A percentile compares a stretch with the other conserved stretches of the same genome.
These are phyloP conservation scores for Penicillium frequentans DNA, from an alignment of 2,329 filamentous ascomycete genomes.

Conservation along the genomic window DNA sequence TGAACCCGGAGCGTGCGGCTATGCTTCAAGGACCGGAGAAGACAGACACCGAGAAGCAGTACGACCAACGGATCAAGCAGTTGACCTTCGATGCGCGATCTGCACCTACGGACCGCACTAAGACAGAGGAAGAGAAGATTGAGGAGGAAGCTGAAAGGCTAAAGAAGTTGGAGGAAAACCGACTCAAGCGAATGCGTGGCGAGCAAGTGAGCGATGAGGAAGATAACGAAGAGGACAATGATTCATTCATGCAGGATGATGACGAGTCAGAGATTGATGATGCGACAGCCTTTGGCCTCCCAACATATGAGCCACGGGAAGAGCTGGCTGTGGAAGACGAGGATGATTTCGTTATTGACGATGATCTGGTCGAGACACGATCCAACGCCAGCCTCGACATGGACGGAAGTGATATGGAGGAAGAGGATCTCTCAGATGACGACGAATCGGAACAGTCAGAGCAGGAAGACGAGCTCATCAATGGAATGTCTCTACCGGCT, in stretches of 20 bases:
- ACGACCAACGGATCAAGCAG: conserved; percentile 79
- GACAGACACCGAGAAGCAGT: conserved; percentile 75
- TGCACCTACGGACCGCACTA: conserved; percentile 80
- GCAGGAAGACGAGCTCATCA: conserved; percentile 68
- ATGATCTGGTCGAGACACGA: conserved; percentile 80
- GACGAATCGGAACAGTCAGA: conserved; percentile 45
- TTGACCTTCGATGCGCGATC: conserved; percentile 82
- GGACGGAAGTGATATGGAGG: conserved; percentile 47
- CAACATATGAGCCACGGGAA: conserved; percentile 42
- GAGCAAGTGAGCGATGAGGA: conserved; percentile 67
- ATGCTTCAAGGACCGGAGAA: conserved; percentile 62
- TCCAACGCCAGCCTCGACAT: conserved; percentile 55
- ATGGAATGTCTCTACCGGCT: conserved; percentile 57
- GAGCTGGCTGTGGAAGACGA: conserved; percentile 80
- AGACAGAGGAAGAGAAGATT: conserved; percentile 83
- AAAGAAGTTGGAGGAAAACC: conserved; percentile 78
- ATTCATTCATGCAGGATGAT: conserved; percentile 34
- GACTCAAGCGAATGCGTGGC: conserved; percentile 83
- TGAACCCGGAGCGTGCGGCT: conserved; percentile 65
- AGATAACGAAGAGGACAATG: conserved; percentile 44
- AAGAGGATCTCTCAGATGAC: conserved; percentile 59
- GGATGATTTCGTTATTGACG: conserved; percentile 89
- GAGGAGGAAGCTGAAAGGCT: conserved; percentile 75
- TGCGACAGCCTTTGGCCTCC: conserved; percentile 62
- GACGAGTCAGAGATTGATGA: conserved; percentile 51